phyloP scores from a whole-genome alignment of 1,284 basidiomycete genomes.

The Melampsora americana region DNA sequence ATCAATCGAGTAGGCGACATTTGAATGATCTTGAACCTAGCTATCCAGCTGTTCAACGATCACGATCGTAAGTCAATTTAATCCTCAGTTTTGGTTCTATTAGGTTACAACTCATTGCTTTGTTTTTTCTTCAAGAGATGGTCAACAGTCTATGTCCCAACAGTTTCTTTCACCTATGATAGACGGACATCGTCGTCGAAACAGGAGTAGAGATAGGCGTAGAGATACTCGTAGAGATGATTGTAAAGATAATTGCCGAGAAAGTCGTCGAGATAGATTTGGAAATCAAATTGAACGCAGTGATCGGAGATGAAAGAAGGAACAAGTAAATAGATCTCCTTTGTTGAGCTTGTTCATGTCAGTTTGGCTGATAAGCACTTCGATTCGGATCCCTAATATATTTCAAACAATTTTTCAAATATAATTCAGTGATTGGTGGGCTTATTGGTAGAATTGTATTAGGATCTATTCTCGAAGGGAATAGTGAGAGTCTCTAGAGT shows the following conservation, averaged over 20 bases:
- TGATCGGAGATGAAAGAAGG: not conserved
- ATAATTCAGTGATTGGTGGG: constrained; percentile 12
- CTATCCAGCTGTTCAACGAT: not conserved
- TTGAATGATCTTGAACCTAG: too few relatives aligned
- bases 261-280: too few relatives aligned
- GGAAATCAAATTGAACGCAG: too few relatives aligned
- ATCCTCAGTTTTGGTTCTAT: too few relatives aligned
- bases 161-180: not conserved
- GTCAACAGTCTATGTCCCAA: constrained; percentile 12
- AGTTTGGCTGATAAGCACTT: too few relatives aligned
- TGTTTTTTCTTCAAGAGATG: not conserved
- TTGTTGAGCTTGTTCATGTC: too few relatives aligned
- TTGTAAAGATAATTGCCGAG: too few relatives aligned
- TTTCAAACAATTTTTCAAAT: not conserved
- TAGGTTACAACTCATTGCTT: too few relatives aligned
- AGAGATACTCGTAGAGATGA: too few relatives aligned
- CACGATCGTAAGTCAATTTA: not conserved
- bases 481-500: not conserved
- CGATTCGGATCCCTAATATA: too few relatives aligned
- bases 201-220: not conserved
- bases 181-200: not conserved
- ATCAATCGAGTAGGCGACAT: too few relatives aligned
- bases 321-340: not conserved
- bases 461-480: constrained; percentile 15
- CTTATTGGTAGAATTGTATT: constrained; percentile 26